Base-by-base conservation (phyloP, 441 rosid species). In the Flueggea neowawraea region DNA sequence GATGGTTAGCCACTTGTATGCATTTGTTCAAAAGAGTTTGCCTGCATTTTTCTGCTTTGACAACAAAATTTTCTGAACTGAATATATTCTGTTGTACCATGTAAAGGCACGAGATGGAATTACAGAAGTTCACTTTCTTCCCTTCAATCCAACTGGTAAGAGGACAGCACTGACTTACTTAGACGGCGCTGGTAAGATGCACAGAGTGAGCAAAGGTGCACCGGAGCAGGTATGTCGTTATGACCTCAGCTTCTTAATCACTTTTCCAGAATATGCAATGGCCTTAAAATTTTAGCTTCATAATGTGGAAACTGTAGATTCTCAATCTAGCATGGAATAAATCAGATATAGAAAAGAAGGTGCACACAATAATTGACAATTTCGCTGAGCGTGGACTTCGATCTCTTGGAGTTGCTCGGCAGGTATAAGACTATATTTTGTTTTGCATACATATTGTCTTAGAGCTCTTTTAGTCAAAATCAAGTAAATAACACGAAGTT, bases 181-280 rank as follows among this genome's bases (percentile, higher is more conserved):
- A 31, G 99, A 95, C 69, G 44, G 73, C 22, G 64, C 75, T 0
- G 96, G 95, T 16, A 75, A 82, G 65, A 90, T 96, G 97, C 95
- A 89, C 70, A 66, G 97, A 76, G 88, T 88, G 55, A 94, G 97
- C 82, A 89, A 91, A 82, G 97, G 99, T 64, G 99, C 99, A 58
- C 99, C 99, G 1, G 99, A 91, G 69, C 96, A 94, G 97, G 97
- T 90, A 72, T 12, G 31, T 16, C 7, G 14, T 12, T 63, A 14
- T 9, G 55, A 17, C 47, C 43, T 45, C 39, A 47, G 53, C 47
- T 53, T 61, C 65, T 4, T 61, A 13, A 36, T 31, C 36, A 33
- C 32, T 16, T 56, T 15, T 12, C 13, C 45, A 14, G 12, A 12
- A 47, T 5, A 31, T 58, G 32, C 33, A 52, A 33, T 55, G 52